Conservation (phyloP, 2,329 filamentous ascomycete genomes). For the Pseudogymnoascus sp. region DNA sequence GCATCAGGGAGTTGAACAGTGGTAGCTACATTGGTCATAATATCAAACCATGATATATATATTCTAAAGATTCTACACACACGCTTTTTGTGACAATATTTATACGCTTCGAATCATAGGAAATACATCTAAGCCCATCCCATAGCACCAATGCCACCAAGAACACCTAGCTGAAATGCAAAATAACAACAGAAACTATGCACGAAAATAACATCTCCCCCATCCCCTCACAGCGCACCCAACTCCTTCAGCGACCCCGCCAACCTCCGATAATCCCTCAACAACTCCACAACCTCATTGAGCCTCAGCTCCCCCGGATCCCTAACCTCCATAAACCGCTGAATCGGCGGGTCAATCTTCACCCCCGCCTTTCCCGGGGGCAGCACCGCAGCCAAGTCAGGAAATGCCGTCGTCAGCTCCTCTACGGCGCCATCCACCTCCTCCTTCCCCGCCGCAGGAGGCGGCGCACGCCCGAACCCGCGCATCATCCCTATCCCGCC, state of each 20-base stretch:
- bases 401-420: constrained; percentile 52
- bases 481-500: constrained; percentile 64
- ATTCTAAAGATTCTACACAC: background rate
- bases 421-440: constrained; percentile 42
- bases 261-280: constrained; percentile 68
- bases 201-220: background rate
- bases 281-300: constrained; percentile 63
- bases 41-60: no score
- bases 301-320: constrained; percentile 64
- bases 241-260: constrained; percentile 57
- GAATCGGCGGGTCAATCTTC: constrained; percentile 59
- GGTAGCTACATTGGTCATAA: no score
- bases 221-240: constrained; percentile 46
- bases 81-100: background rate
- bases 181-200: background rate
- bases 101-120: background rate
- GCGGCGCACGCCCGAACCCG: constrained; percentile 58
- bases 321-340: constrained; percentile 65
- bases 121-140: background rate
- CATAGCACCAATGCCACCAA: background rate
- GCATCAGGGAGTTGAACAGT: no score
- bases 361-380: constrained; percentile 33
- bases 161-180: background rate
- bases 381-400: constrained; percentile 48
- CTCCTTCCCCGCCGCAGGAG: constrained; percentile 35